Conservation (phyloP, 2,329 filamentous ascomycete species). For the Nectriaceae sp. region DNA sequence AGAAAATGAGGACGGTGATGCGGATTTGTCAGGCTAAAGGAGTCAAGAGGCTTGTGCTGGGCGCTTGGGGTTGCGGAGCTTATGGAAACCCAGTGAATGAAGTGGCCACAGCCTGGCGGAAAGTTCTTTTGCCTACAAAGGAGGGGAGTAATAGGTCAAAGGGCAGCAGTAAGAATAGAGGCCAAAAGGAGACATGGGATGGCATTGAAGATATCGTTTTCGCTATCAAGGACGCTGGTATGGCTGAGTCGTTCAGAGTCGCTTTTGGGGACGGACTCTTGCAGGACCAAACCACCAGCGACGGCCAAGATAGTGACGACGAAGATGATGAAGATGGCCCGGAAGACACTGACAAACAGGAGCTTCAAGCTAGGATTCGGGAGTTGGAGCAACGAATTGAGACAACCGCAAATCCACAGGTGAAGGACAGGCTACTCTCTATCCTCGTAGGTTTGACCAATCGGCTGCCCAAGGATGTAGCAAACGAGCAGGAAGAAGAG, state of each 20-base stretch:
- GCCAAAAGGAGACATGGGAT: slow-evolving; percentile 20
- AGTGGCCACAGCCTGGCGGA: slow-evolving; percentile 55
- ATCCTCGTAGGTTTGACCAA: slow-evolving; percentile 1
- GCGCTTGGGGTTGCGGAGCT: slow-evolving; percentile 66
- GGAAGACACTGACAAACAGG: slow-evolving; percentile 6
- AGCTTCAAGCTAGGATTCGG: slow-evolving; percentile 15
- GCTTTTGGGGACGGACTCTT: slow-evolving; percentile 43
- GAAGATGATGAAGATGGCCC: slow-evolving; percentile 4
- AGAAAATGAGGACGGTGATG: slow-evolving; percentile 61
- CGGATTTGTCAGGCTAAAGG: slow-evolving; percentile 50
- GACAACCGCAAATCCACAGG: slow-evolving; percentile 6
- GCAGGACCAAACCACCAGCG: background rate
- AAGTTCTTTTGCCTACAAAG: slow-evolving; percentile 27
- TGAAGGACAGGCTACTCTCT: slow-evolving; percentile 7
- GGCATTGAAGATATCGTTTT: slow-evolving; percentile 52
- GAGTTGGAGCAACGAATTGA: slow-evolving; percentile 20
- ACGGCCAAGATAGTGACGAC: background rate
- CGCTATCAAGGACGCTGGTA: slow-evolving; percentile 54
- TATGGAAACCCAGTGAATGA: slow-evolving; percentile 64
- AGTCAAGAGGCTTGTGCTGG: slow-evolving; percentile 54
- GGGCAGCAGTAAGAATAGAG: background rate
- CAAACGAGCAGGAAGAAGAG: no score
- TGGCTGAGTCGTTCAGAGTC: slow-evolving; percentile 53
- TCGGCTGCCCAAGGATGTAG: background rate
- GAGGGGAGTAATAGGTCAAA: slow-evolving; percentile 17